A percentile compares a stretch with the other conserved stretches of the same genome.
phyloP scores from a whole-genome alignment of 148 eudicot species.

The Chenopodium suecicum region DNA sequence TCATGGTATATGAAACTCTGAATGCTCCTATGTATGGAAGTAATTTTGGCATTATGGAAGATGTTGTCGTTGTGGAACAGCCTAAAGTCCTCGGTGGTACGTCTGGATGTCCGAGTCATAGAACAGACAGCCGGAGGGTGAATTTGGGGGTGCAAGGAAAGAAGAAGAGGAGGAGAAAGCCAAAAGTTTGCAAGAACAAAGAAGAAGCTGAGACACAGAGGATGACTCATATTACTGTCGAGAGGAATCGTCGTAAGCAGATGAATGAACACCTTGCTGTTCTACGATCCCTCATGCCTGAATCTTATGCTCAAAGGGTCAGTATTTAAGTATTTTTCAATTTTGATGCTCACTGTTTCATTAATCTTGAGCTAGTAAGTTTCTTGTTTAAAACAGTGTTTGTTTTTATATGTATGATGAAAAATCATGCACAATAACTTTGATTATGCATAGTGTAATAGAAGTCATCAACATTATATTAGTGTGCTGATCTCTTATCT shows the following conservation, averaged over 20 bases:
- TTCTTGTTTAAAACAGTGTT: background rate
- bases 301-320: constrained; percentile 81
- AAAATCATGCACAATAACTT: background rate
- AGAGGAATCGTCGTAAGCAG: constrained; percentile 86
- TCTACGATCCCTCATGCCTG: constrained; percentile 87
- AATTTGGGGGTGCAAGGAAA: constrained; percentile 40
- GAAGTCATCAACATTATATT: background rate
- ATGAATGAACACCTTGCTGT: constrained; percentile 91
- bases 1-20: constrained; percentile 56
- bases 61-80: constrained; percentile 6
- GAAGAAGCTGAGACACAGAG: constrained; percentile 89
- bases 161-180: constrained; percentile 67
- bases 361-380: background rate
- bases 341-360: background rate
- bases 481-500: background rate
- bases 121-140: background rate
- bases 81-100: constrained; percentile 17
- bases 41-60: constrained; percentile 5
- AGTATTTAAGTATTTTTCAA: constrained; percentile 7
- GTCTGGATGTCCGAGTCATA: background rate
- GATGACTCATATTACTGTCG: constrained; percentile 91
- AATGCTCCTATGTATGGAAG: constrained; percentile 27
- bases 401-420: background rate
- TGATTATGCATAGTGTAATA: background rate
- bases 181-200: constrained; percentile 72